A percentile compares a stretch with the other conserved stretches of the same genome.
These are phyloP conservation scores for Pseudozyma thailandica DNA, from an alignment of 1,284 basidiomycete species.

Conservation along the genomic window DNA sequence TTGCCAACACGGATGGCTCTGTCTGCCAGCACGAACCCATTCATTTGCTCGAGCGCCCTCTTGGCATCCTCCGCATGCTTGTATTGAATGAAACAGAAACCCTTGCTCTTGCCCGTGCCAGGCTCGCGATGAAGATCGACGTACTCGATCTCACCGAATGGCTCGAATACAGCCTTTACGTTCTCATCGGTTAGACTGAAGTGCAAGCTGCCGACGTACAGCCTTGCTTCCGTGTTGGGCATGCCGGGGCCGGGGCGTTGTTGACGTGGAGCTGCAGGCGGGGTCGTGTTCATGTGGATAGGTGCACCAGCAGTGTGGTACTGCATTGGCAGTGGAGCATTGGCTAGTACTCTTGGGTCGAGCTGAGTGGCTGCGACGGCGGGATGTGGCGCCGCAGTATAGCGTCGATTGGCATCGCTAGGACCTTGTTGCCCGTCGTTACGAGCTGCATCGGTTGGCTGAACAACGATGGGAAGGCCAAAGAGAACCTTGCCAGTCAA, in stretches of 20 bases:
- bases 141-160: conserved; percentile 96
- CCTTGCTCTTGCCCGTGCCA: conserved; percentile 89
- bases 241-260: conserved; percentile 57
- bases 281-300: conserved; percentile 32
- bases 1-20: conserved; percentile 73
- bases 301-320: conserved; percentile 41
- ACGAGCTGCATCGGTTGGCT: conserved; percentile 93
- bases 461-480: conserved; percentile 95
- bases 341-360: conserved; percentile 31
- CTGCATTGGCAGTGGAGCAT: conserved; percentile 46
- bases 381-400: conserved; percentile 30
- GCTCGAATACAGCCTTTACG: conserved; percentile 97
- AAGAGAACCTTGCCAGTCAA: conserved; percentile 94
- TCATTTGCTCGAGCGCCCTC: conserved; percentile 97
- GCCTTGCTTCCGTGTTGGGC: conserved; percentile 74
- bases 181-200: conserved; percentile 96
- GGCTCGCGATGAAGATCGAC: conserved; percentile 96
- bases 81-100: conserved; percentile 96
- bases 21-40: conserved; percentile 95
- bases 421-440: conserved; percentile 72
- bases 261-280: conserved; percentile 13
- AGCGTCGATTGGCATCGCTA: conserved; percentile 11
- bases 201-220: conserved; percentile 95
- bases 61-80: conserved; percentile 88
- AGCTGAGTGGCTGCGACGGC: conserved; percentile 23